Evolutionary conservation across 371 early-diverging fungal genomes (phyloP).

Genomic region (Gilbertella persicaria): DNA sequence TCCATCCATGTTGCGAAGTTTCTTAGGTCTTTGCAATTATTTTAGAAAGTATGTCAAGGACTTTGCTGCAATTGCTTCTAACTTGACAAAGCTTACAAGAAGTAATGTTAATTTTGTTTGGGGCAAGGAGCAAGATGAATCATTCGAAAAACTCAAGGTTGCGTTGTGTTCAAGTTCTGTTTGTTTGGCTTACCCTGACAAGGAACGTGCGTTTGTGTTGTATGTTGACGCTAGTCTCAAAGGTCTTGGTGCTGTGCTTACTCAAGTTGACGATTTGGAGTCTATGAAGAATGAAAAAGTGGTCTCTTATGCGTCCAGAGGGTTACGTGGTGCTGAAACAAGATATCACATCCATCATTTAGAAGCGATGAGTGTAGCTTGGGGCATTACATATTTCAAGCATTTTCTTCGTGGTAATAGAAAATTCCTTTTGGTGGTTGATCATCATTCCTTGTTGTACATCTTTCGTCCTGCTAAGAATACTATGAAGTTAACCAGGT

Average conservation of each 20-base stretch:
- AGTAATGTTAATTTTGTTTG: conserved; percentile 14
- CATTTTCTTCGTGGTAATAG: conserved; percentile 2
- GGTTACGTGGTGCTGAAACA: conserved; percentile 6
- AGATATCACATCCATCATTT: conserved; percentile 8
- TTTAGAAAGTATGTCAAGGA: conserved; percentile 36
- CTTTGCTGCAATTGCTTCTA: conserved; percentile 13
- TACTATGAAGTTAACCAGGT: neutral
- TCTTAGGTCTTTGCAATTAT: conserved; percentile 32
- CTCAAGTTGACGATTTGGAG: conserved; percentile 30
- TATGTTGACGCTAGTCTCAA: conserved; percentile 32
- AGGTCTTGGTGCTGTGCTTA: conserved; percentile 38
- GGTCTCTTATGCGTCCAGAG: conserved; percentile 23
- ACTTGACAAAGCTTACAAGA: conserved; percentile 12
- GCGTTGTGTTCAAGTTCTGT: conserved; percentile 17
- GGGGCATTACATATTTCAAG: conserved; percentile 31
- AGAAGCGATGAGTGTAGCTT: conserved; percentile 30
- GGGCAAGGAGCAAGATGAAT: conserved; percentile 14
- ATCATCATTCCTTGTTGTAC: neutral
- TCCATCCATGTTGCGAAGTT: conserved; percentile 18
- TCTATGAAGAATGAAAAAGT: conserved; percentile 19
- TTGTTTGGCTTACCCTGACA: conserved; percentile 28
- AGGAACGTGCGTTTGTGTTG: conserved; percentile 25
- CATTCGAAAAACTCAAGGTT: conserved; percentile 21
- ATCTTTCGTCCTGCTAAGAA: neutral
- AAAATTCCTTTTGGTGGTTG: neutral